Conservation (phyloP, 2,329 filamentous ascomycete genomes). For the Aspergillus terreus region DNA sequence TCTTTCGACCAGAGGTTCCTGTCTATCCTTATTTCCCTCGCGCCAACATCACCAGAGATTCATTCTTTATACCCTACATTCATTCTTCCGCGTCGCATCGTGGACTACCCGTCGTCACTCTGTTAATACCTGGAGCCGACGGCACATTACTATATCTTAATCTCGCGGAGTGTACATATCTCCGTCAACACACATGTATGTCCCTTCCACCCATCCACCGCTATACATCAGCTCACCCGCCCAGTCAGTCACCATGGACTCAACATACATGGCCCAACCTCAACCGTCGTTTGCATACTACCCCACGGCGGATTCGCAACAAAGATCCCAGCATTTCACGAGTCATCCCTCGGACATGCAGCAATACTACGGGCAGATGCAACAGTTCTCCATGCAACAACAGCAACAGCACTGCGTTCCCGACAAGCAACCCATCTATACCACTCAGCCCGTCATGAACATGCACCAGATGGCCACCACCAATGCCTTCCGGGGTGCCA, state of each 20-base stretch:
- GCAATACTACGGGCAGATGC: constrained; percentile 42
- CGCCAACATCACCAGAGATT: background rate
- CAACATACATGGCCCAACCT: constrained; percentile 54
- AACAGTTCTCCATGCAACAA: constrained; percentile 24
- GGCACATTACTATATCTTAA: background rate
- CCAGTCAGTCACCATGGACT: constrained; percentile 55
- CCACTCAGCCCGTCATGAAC: constrained; percentile 42
- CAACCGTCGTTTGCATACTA: constrained; percentile 85
- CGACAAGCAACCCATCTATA: constrained; percentile 35
- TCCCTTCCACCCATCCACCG: background rate
- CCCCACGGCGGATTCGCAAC: constrained; percentile 70
- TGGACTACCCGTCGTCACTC: too few species aligned
- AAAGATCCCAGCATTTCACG: constrained; percentile 73
- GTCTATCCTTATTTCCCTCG: constrained; percentile 26
- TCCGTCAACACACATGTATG: background rate
- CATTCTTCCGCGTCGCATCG: too few species aligned
- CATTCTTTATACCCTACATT: too few species aligned
- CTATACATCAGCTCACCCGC: constrained; percentile 3
- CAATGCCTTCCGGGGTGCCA: constrained; percentile 39
- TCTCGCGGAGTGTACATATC: background rate
- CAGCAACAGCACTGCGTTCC: constrained; percentile 22
- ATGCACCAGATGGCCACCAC: constrained; percentile 41
- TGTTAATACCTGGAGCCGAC: too few species aligned
- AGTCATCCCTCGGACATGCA: constrained; percentile 55
- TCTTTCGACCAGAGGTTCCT: constrained; percentile 26